Evolutionary conservation across 176 grass and related monocot species (phyloP).

Genomic region (Panicum miliaceum): DNA sequence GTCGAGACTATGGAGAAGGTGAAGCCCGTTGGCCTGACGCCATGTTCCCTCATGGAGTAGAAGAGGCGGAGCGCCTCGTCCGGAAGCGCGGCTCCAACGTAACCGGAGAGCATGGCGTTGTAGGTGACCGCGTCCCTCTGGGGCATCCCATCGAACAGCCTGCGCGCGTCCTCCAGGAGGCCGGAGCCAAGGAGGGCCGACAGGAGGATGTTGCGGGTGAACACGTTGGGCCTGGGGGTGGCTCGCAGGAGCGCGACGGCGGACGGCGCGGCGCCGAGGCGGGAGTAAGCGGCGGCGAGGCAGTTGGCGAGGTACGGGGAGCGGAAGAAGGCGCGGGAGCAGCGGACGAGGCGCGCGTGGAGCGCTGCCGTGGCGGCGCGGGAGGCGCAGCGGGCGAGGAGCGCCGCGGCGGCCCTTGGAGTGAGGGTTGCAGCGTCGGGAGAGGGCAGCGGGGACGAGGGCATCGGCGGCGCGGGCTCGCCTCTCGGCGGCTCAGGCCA

Average conservation of each 20-base stretch:
- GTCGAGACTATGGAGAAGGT: slow-evolving; percentile 75
- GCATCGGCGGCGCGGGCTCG: slow-evolving; percentile 30
- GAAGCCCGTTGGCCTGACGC: slow-evolving; percentile 61
- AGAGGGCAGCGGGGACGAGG: neutral
- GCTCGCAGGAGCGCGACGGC: slow-evolving; percentile 50
- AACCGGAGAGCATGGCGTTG: slow-evolving; percentile 73
- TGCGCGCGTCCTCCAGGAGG: slow-evolving; percentile 41
- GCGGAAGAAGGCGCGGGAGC: slow-evolving; percentile 46
- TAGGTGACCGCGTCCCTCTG: slow-evolving; percentile 60
- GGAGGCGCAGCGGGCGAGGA: slow-evolving; percentile 55
- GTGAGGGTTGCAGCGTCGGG: neutral
- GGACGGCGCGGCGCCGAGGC: slow-evolving; percentile 37
- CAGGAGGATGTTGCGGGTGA: slow-evolving; percentile 73
- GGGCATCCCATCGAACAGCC: slow-evolving; percentile 75
- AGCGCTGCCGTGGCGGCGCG: slow-evolving; percentile 42
- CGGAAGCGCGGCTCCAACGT: slow-evolving; percentile 23
- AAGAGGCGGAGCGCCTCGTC: slow-evolving; percentile 45
- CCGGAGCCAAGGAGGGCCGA: slow-evolving; percentile 24
- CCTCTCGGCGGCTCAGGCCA: neutral
- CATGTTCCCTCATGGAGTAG: slow-evolving; percentile 51
- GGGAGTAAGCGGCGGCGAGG: slow-evolving; percentile 66
- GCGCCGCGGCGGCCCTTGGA: slow-evolving; percentile 23
- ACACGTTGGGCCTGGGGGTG: slow-evolving; percentile 43
- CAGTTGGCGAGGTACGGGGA: slow-evolving; percentile 63
- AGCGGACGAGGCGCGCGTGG: slow-evolving; percentile 68